Percentiles rank a stretch among this genome's conserved stretches.
phyloP scores from a whole-genome alignment of 148 eudicot genomes.

The Cornus controversa region DNA sequence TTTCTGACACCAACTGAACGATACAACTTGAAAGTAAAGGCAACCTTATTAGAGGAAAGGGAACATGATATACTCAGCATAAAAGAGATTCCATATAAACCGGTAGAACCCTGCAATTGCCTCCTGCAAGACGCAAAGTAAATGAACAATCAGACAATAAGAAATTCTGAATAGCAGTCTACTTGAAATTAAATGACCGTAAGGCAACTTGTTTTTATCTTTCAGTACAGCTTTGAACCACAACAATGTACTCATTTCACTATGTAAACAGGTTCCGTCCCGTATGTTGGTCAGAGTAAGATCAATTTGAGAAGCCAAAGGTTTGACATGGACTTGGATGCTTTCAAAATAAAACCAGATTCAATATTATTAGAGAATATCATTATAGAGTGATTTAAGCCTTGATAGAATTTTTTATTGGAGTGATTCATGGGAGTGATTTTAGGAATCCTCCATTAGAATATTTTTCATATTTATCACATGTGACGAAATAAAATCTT shows the following conservation, averaged over 20 bases:
- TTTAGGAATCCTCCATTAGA: too few species aligned
- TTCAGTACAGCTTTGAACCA: neutral
- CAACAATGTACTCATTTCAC: neutral
- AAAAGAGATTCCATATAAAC: slow-evolving; percentile 92
- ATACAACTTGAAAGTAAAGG: neutral
- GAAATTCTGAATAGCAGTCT: neutral
- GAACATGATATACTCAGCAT: slow-evolving; percentile 79
- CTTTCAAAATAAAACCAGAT: neutral
- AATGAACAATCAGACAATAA: neutral
- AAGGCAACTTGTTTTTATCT: neutral
- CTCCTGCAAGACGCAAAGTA: slow-evolving; percentile 61
- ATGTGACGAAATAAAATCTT: too few species aligned
- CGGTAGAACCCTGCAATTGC: slow-evolving; percentile 83
- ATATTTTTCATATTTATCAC: too few species aligned
- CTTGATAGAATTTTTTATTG: too few species aligned
- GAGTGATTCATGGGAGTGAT: too few species aligned
- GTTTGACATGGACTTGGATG: neutral
- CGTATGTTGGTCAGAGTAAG: neutral
- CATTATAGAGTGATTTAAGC: too few species aligned
- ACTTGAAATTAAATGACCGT: neutral
- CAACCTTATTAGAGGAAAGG: slow-evolving; percentile 52
- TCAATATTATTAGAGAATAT: too few species aligned
- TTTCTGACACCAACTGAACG: slow-evolving; percentile 5
- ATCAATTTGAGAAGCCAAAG: neutral
- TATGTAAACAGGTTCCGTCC: neutral